Evolutionary conservation across 2,329 filamentous ascomycete genomes (phyloP).

Genomic region (Pestalotiopsis fici): DNA sequence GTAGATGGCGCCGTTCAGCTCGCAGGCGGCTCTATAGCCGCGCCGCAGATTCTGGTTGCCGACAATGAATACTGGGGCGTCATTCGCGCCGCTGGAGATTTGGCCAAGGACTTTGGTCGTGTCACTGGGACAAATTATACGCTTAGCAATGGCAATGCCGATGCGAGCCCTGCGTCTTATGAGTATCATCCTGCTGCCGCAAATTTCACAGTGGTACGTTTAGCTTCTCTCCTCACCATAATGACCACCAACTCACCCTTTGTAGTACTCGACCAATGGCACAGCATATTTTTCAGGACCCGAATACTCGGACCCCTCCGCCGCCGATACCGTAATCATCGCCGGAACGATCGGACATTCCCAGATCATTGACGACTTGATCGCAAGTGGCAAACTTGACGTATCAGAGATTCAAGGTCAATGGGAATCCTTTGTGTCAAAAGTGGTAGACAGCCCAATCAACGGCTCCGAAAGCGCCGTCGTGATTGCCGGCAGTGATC

Average conservation of each 20-base stretch:
- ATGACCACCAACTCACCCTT: neutral
- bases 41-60: conserved; percentile 51
- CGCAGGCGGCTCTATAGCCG: conserved; percentile 23
- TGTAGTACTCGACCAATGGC: conserved; percentile 43
- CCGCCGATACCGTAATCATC: conserved; percentile 60
- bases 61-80: conserved; percentile 67
- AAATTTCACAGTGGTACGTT: conserved; percentile 46
- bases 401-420: conserved; percentile 57
- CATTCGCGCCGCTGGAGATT: conserved; percentile 65
- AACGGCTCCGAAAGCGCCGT: conserved; percentile 58
- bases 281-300: conserved; percentile 46
- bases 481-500: conserved; percentile 68
- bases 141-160: conserved; percentile 48
- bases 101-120: conserved; percentile 69
- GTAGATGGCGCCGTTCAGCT: conserved; percentile 22
- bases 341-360: conserved; percentile 70
- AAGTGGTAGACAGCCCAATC: conserved; percentile 58
- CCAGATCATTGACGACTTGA: conserved; percentile 58
- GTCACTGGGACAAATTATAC: conserved; percentile 68
- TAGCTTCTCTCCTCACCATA: conserved; percentile 17
- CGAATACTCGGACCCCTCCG: conserved; percentile 39
- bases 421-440: conserved; percentile 70
- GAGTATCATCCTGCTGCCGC: conserved; percentile 42
- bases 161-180: conserved; percentile 38
- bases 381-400: conserved; percentile 57